Base-by-base conservation (phyloP, 495 filamentous ascomycete species). In the Pseudoneurospora amorphoporcata region DNA sequence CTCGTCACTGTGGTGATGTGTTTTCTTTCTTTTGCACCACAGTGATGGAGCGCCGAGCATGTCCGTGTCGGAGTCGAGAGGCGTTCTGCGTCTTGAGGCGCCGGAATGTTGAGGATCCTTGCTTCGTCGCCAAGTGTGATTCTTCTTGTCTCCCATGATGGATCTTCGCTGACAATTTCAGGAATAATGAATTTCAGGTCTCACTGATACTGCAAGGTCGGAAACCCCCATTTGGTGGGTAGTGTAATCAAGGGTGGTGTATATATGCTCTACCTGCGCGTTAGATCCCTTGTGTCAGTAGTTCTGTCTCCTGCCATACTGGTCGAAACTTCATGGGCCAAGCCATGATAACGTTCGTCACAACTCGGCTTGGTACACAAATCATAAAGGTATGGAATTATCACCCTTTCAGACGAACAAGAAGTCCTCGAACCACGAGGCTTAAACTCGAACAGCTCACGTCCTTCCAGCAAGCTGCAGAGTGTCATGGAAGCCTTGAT, bases 271-370 rank as follows among this genome's bases (percentile, higher is more conserved):
- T 61, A 1, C 0, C 0, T 35, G 6, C 0, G 53, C 53, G 53
- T 1, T 61, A 2, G 5, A 61, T 0, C 5, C 0, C 12, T 32
- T 3, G 23, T 12, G 0, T 0, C 10, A 3, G 5, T 3, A 35
- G 14, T 61, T 61, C 53, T 3, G 0, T 35, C 29, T 17, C 53
- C 53, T 17, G 12, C 1, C 53, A 35, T 35, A 2, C 2, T 32
- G 23, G 29, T 61, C 29, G 53, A 35, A 61, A 17, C 12, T 61
- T 61, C 53, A 8, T 35, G 53, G 5, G 14, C 5, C 53, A 35
- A 61, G 29, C 14, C 29, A 61, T 35, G 0, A 32, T 61, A 32
- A 16, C 29, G 0, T 32, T 10, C 19, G 53, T 35, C 53, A 14
- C 0, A 3, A 14, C 10, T 14, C 10, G 47, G 6, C 47, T 12